Evolutionary conservation across 169 alveolate species (phyloP), one percentile per base, ranked within the genome.

Genomic region (Eimeria sp.): DNA sequence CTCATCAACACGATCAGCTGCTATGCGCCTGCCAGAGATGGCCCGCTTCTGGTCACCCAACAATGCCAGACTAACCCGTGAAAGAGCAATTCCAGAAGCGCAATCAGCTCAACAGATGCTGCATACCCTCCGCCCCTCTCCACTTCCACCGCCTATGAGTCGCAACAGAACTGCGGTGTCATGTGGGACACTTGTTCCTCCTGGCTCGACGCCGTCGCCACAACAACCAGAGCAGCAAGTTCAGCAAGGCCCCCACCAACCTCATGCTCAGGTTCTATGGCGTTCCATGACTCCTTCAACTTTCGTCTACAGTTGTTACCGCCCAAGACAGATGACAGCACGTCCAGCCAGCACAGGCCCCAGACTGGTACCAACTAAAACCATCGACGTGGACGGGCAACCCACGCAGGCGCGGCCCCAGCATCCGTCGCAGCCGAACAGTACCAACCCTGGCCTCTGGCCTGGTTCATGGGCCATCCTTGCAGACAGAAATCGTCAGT

Each of bases 251-350:
- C 30, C n/a, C 49, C 70, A 51, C 34, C 75, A 83, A 20, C 91
- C 45, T 54, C 75, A 57, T 57, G 16, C 91, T 20, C 91, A 51
- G 76, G 30, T 83, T 16, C 16, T 87, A 61, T 87, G 93, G 83
- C 93, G 93, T n/a, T 63, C 93, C 20, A 63, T 87, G 93, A 87
- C 93, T 4, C 93, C 93, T 58, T 30, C 78, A 3, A 45, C 82
- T 16, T 63, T 61, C 51, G 45, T 63, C 34, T 87, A 61, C 65
- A 87, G 65, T 18, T 49, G 93, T 45, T 58, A 63, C 65, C 78
- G 93, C 58, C 82, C 83, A 34, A 63, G 67, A 63, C 78, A 43
- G 82, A 45, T 65, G 11, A 49, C 65, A 22, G 75, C 49, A 34
- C 93, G 93, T 49, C 57, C 78, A 2, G 78, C 82, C 54, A 87